Evolutionary conservation across 208 protist genomes (phyloP), one percentile per base, ranked within the genome.

Genomic region (Trypanosomatidae sp.): DNA sequence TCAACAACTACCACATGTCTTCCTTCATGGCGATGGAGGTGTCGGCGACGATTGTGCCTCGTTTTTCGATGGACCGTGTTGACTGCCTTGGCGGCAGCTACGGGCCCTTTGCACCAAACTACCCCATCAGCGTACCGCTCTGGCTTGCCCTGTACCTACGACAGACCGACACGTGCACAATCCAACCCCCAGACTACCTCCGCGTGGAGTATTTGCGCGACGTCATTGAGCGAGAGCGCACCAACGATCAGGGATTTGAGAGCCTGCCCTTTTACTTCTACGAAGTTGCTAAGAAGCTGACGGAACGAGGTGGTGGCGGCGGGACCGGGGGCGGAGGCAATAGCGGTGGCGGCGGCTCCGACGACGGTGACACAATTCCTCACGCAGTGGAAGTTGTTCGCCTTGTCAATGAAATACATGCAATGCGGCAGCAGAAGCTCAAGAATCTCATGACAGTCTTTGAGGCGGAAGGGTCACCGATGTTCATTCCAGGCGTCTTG

Each of bases 241-340:
- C 60, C 25, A 91, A 77, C 69, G 89, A 93, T n/a, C 70, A 78
- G 12, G 85, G 76, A n/a, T 97, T 97, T 72, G 85, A 91, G 69
- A 73, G 81, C 7, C 70, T 97, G 30, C 92, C 90, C 10, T 97
- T 95, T 62, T 94, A 93, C 78, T 97, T 97, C 73, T 97, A 91
- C 70, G 92, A 97, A 66, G 72, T 94, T 10, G 89, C 88, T 1
- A 94, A 95, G 73, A 74, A 71, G 74, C 44, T 73, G 49, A 64
- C 71, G 33, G 79, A 81, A 44, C 76, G 74, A 46, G 79, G 80
- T 36, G 85, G 88, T 55, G 56, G 43, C 7, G 30, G 69, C 6
- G 60, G 44, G 9, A 22, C 28, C 0, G 25, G 56, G 5, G 50
- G 65, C 44, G 67, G 47, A 6, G 62, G 62, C 30, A 59, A 43